Percentiles rank a stretch among this genome's conserved stretches.
phyloP scores from a whole-genome alignment of 169 alveolate genomes.

The Plasmodium adleri region DNA sequence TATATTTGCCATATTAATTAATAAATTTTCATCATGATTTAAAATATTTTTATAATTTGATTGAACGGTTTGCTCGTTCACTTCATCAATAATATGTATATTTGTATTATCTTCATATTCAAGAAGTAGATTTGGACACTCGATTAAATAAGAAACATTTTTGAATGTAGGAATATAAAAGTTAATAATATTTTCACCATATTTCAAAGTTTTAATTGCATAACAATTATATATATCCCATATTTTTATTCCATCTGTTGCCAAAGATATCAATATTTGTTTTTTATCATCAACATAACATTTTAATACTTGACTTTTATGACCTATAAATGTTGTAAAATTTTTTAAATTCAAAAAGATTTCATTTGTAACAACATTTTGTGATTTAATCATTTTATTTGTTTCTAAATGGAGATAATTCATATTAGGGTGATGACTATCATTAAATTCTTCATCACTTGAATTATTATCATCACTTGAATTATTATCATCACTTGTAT shows the following conservation, averaged over 20 bases:
- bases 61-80: background rate
- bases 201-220: constrained; percentile 54
- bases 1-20: constrained; percentile 62
- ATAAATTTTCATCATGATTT: constrained; percentile 21
- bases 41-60: constrained; percentile 4
- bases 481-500: background rate
- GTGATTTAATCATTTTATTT: background rate
- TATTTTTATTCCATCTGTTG: constrained; percentile 65
- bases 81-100: constrained; percentile 28
- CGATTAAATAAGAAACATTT: constrained; percentile 36
- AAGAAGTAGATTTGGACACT: constrained; percentile 38
- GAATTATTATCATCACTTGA: background rate
- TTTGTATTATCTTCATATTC: constrained; percentile 67
- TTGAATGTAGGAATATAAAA: constrained; percentile 46
- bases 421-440: too few species aligned
- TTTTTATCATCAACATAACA: constrained; percentile 73
- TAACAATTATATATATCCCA: constrained; percentile 76
- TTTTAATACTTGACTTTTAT: constrained; percentile 62
- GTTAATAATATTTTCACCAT: constrained; percentile 71
- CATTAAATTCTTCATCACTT: background rate
- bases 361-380: constrained; percentile 5
- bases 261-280: constrained; percentile 57
- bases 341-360: constrained; percentile 24
- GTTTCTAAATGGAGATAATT: too few species aligned
- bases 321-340: constrained; percentile 67